A percentile compares a stretch with the other conserved stretches of the same genome.
Evolutionary conservation across 768 basidiomycete species (phyloP).

Genomic region (Rhodotorula kratochvilovae): DNA sequence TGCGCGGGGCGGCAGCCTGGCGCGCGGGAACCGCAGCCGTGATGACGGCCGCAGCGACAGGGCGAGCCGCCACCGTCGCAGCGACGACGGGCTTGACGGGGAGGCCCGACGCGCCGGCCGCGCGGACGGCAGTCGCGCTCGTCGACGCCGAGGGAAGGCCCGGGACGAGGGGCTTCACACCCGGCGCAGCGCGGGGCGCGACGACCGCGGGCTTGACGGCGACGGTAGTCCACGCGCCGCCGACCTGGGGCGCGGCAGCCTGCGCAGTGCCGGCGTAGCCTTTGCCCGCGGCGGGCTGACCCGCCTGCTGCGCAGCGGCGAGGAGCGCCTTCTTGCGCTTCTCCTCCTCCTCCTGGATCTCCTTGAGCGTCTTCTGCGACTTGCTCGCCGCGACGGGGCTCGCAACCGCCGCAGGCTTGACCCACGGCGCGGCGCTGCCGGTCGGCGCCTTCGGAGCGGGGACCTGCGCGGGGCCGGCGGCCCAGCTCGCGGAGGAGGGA

Average conservation of each 20-base stretch:
- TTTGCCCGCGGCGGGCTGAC: slow-evolving; percentile 50
- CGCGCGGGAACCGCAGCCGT: slow-evolving; percentile 41
- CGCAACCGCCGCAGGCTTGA: slow-evolving; percentile 53
- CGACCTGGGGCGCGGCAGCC: slow-evolving; percentile 48
- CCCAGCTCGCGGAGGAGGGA: slow-evolving; percentile 70
- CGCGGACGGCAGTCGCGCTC: neutral
- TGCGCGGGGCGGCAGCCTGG: slow-evolving; percentile 44
- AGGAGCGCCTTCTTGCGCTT: slow-evolving; percentile 55
- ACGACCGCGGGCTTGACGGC: slow-evolving; percentile 34
- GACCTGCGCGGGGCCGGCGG: slow-evolving; percentile 52
- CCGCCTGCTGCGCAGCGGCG: slow-evolving; percentile 22
- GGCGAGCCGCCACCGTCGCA: neutral
- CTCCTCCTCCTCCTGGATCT: slow-evolving; percentile 98
- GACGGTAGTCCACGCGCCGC: slow-evolving; percentile 35
- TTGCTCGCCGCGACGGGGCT: slow-evolving; percentile 58
- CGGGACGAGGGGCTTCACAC: slow-evolving; percentile 27
- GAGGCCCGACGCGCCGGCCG: slow-evolving; percentile 33
- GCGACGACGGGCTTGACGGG: slow-evolving; percentile 2
- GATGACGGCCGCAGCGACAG: slow-evolving; percentile 33
- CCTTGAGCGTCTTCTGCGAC: slow-evolving; percentile 68
- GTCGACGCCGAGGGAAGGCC: slow-evolving; percentile 21
- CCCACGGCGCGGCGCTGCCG: slow-evolving; percentile 62
- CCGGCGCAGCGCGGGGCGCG: slow-evolving; percentile 1
- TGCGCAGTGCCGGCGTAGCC: slow-evolving; percentile 65
- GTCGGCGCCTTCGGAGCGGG: slow-evolving; percentile 42